Evolutionary conservation across 495 filamentous ascomycete genomes (phyloP), one percentile per base, ranked within the genome.

Genomic region (Pyronema domesticum): DNA sequence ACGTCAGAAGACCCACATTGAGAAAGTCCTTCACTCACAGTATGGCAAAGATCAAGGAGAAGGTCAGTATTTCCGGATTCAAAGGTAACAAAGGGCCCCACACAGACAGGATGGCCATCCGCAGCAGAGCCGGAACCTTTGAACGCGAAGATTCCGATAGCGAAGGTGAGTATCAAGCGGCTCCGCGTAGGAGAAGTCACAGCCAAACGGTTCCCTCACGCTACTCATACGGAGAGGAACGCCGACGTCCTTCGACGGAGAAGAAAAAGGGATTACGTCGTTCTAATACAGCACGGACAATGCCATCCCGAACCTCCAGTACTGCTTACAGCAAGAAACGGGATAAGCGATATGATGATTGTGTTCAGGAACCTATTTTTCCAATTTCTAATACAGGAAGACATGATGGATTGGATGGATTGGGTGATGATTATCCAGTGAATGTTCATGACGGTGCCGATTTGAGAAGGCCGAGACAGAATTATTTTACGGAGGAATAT

Each of bases 21-120:
- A 63, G 59, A 15, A 62, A 56, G 18, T 57, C 60, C 3, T 64
- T 64, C 53, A 64, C 60, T 23, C 56, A 45, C 18, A 62, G 61
- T 37, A 62, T 64, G 47, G 57, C 61, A 7, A 64, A 60, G 17
- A 35, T 64, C 0, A 56, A 60, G 30, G 59, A 53, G 7, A 62
- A 53, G 23, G 57, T 62, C 19, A 64, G 57, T 33, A 60, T 58
- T 34, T 55, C 42, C 9, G 54, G 58, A 35, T 62, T 55, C 17
- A 64, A 50, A 42, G 19, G 35, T 37, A 40, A 33, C 17, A 53
- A 8, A 33, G 9, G 4, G 7, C 37, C 39, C n/a, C 18, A 15
- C 1, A 15, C 15, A 40, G 7, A 53, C 10, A 13, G 23, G 19
- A 33, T 14, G 50, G 36, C n/a, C 35, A 18, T 17, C 1, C 23